Conservation (phyloP, 75 land plant genomes). For the Pinus tabuliformis region DNA sequence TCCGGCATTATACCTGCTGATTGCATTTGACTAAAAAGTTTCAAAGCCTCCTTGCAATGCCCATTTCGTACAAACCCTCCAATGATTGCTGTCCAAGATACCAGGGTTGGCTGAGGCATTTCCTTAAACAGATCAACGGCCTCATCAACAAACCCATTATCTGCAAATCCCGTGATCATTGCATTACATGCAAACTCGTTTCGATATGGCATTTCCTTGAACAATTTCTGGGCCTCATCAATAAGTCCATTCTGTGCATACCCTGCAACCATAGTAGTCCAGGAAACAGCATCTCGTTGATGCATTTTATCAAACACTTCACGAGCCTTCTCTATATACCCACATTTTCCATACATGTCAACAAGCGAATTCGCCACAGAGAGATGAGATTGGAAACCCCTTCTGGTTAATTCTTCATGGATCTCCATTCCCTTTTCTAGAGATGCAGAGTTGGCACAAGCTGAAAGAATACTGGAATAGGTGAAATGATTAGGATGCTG, state of each 20-base stretch:
- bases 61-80: constrained; percentile 24
- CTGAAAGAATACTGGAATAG: constrained; percentile 20
- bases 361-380: constrained; percentile 15
- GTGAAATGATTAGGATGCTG: constrained; percentile 22
- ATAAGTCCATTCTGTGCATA: constrained; percentile 1
- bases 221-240: neutral
- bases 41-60: constrained; percentile 10
- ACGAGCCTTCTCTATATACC: neutral
- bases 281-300: neutral
- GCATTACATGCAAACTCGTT: constrained; percentile 9
- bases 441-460: constrained; percentile 3
- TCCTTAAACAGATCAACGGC: constrained; percentile 12
- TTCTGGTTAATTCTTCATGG: constrained; percentile 8
- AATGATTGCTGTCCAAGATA: constrained; percentile 26
- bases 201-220: neutral
- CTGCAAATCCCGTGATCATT: constrained; percentile 17
- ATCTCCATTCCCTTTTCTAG: constrained; percentile 9
- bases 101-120: constrained; percentile 16
- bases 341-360: neutral
- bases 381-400: constrained; percentile 18
- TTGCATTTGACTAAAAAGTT: constrained; percentile 19
- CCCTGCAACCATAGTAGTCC: neutral
- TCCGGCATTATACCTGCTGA: constrained; percentile 15
- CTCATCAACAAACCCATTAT: constrained; percentile 10
- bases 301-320: neutral